A percentile compares a stretch with the other conserved stretches of the same genome.
These are phyloP conservation scores for Silene coronaria DNA, from an alignment of 179 eudicot genomes.

Conservation along the genomic window DNA sequence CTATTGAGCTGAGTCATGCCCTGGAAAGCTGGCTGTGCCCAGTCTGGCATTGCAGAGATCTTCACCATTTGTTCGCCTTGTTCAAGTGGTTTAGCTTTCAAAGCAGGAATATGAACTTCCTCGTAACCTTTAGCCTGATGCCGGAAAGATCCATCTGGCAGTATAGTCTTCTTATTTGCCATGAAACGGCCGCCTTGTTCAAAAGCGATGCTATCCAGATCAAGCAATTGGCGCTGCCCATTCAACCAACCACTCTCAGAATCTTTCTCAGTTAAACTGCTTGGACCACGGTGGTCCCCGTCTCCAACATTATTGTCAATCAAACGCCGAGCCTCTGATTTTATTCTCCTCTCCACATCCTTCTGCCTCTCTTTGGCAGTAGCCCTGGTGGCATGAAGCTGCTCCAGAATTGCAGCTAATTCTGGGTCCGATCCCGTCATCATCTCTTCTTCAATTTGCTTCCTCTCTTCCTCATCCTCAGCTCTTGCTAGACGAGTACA, in stretches of 20 bases:
- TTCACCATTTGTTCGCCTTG: slow-evolving; percentile 65
- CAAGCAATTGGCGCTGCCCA: slow-evolving; percentile 89
- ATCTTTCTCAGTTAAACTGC: slow-evolving; percentile 55
- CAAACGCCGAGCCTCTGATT: slow-evolving; percentile 83
- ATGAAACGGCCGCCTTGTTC: slow-evolving; percentile 63
- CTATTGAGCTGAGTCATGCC: slow-evolving; percentile 94
- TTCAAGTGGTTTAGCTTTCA: slow-evolving; percentile 66
- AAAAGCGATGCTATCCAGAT: slow-evolving; percentile 71
- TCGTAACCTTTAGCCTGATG: slow-evolving; percentile 75
- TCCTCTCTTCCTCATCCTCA: slow-evolving; percentile 77
- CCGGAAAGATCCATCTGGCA: slow-evolving; percentile 69
- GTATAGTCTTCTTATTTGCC: slow-evolving; percentile 63
- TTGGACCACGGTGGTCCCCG: slow-evolving; percentile 43
- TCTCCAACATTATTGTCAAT: slow-evolving; percentile 63
- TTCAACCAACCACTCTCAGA: slow-evolving; percentile 73
- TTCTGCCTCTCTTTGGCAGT: slow-evolving; percentile 95
- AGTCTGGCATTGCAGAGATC: slow-evolving; percentile 82
- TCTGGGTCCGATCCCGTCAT: slow-evolving; percentile 59
- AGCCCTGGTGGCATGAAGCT: slow-evolving; percentile 95
- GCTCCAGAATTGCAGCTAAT: slow-evolving; percentile 72
- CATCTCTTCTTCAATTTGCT: slow-evolving; percentile 87
- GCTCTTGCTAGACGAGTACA: slow-evolving; percentile 94
- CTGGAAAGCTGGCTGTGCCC: slow-evolving; percentile 93
- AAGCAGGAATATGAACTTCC: slow-evolving; percentile 89
- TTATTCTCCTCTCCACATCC: slow-evolving; percentile 81